A percentile compares a stretch with the other conserved stretches of the same genome.
These are phyloP conservation scores for Hymenoscyphus albidus DNA, from an alignment of 2,329 filamentous ascomycete genomes.

Conservation along the genomic window DNA sequence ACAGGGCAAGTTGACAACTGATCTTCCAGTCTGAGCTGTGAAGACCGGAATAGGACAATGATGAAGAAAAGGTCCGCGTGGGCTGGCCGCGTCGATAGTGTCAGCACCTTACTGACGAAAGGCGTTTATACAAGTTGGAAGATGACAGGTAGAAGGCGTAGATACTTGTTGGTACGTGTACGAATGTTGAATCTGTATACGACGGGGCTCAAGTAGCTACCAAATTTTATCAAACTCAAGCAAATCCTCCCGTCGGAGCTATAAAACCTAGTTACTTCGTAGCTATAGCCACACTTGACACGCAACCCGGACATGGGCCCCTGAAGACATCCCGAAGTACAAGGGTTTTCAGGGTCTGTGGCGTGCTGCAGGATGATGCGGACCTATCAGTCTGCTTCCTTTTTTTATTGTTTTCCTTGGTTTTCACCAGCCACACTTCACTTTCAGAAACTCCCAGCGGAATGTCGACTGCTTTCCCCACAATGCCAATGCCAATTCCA, in stretches of 20 bases:
- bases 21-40: background rate
- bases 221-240: too few species aligned
- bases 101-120: too few species aligned
- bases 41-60: background rate
- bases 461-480: background rate
- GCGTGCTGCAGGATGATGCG: background rate
- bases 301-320: too few species aligned
- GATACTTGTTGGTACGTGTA: too few species aligned
- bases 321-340: background rate
- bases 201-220: too few species aligned
- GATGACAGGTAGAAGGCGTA: too few species aligned
- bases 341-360: slow-evolving; percentile 1
- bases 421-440: background rate
- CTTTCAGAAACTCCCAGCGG: background rate
- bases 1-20: background rate
- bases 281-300: too few species aligned
- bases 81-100: background rate
- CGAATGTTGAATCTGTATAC: too few species aligned
- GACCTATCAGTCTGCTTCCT: too few species aligned
- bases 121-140: too few species aligned
- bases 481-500: background rate
- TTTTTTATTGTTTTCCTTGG: background rate
- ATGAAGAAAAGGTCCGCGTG: background rate
- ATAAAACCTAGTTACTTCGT: too few species aligned
- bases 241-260: too few species aligned